Percentiles rank a stretch among this genome's conserved stretches.
phyloP scores from a whole-genome alignment of 345 rosid species.

The Brassica incana region DNA sequence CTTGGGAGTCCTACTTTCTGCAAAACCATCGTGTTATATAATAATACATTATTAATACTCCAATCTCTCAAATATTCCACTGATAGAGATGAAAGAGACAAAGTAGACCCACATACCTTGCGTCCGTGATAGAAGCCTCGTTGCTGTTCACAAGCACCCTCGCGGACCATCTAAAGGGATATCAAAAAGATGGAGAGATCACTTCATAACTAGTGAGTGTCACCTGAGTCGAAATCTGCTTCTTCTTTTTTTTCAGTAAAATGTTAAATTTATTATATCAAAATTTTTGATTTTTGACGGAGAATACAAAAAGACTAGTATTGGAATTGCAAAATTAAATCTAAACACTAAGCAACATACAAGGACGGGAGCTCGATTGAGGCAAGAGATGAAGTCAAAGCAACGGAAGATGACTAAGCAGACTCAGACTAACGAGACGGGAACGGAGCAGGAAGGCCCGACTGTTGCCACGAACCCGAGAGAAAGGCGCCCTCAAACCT shows the following conservation, averaged over 20 bases:
- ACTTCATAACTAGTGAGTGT: neutral
- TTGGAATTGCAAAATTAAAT: no score
- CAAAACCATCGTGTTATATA: constrained; percentile 34
- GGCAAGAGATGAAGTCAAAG: no score
- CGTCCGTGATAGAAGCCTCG: constrained; percentile 89
- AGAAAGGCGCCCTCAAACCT: neutral
- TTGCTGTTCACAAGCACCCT: constrained; percentile 84
- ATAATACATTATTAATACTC: neutral
- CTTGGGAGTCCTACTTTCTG: constrained; percentile 96
- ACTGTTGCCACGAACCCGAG: neutral
- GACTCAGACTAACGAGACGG: neutral
- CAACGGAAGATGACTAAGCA: no score
- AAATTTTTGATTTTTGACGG: no score
- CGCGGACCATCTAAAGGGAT: constrained; percentile 73
- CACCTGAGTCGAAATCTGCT: neutral
- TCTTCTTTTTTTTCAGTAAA: no score
- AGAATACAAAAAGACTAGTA: no score
- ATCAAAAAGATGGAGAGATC: neutral
- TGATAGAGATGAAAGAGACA: neutral
- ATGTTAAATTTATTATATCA: no score
- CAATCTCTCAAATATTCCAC: neutral
- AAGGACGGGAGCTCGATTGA: no score
- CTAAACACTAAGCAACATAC: no score
- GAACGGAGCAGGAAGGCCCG: neutral
- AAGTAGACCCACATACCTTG: constrained; percentile 56